Base-by-base conservation (phyloP, 495 filamentous ascomycete species). In the Lophiotrema nucula region DNA sequence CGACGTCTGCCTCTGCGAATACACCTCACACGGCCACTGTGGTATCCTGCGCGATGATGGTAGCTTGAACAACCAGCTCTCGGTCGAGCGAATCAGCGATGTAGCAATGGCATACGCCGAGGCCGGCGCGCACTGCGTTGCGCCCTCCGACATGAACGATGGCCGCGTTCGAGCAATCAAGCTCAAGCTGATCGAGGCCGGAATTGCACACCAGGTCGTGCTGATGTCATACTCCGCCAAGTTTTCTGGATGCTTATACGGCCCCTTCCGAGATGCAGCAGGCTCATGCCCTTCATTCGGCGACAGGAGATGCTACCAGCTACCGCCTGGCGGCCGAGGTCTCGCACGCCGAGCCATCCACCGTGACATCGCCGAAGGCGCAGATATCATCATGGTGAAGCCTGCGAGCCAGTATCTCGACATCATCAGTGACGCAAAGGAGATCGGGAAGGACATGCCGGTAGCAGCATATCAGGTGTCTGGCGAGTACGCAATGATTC, bases 351-450 rank as follows among this genome's bases (percentile, higher is more conserved):
- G 93, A 53, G 95, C 95, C 15, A 97, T 98, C 54, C 73, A 82
- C 35, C 81, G 95, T 57, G 93, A 98, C 68, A 90, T 97, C 43
- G 79, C 77, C 55, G 93, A 98, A 72, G 93, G 93, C 21, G 93
- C 93, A 15, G 93, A 98, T 70, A 90, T 96, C 60, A 96, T 98
- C 67, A 97, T 98, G 95, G 93, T 98, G 38, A 98, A 98, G 75
- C 93, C 93, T 2, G 92, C 93, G 10, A 85, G 85, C 55, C 89
- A 90, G 67, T 97, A 96, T 68, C 77, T 97, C 22, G 95, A 98
- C 70, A 93, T 98, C 66, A 96, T 97, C 62, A 86, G 87, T 49
- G 93, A 97, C 72, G 95, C 93, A 25, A 96, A 93, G 76, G 89
- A 97, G 45, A 79, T 97, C 49, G 92, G 90, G 19, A 83, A 83